Evolutionary conservation across 441 rosid species (phyloP), one percentile per base, ranked within the genome.

Genomic region (Pelargonium cotyledonis): DNA sequence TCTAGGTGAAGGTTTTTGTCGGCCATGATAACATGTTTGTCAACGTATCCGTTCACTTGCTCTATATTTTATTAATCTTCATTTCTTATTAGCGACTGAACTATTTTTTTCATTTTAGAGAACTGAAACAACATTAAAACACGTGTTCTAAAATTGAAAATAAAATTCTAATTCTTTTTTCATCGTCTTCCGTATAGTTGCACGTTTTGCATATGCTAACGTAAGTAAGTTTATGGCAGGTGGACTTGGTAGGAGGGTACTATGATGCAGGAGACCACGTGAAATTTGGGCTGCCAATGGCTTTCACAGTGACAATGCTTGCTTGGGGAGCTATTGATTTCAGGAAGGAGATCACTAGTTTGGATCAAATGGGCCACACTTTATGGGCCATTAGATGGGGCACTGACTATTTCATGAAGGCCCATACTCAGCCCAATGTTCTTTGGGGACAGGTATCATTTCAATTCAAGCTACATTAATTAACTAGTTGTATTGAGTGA

Each of bases 181-280:
- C 21, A 23, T 44, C 51, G 51, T 46, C 23, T 46, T 46, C 1
- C 3, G 3, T 16, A 58, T 0, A 58, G 18, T 16, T 8, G 29
- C 11, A 9, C 29, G 0, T 14, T 12, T 15, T 8, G 29, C 12
- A 18, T 0, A 19, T 16, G 29, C 11, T 10, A 16, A 16, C 23
- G 0, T 7, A 6, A 10, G 11, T 1, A n/a, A 21, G 23, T 21
- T 4, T 2, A 2, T 40, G 16, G 19, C 79, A 89, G 96, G 96
- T 85, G 82, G 78, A 90, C 65, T 74, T 92, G 84, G 89, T 79
- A 8, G 97, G 97, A 83, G 97, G 96, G 6, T 93, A 93, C 78
- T 91, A 89, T 55, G 98, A 93, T 72, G 97, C 95, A 40, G 98
- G 97, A 63, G 97, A 93, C 65, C 91, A 90, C 75, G 97, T 93